A percentile compares a stretch with the other conserved stretches of the same genome.
Conservation (phyloP, 495 filamentous ascomycete genomes). For the Pseudevernia furfuracea region DNA sequence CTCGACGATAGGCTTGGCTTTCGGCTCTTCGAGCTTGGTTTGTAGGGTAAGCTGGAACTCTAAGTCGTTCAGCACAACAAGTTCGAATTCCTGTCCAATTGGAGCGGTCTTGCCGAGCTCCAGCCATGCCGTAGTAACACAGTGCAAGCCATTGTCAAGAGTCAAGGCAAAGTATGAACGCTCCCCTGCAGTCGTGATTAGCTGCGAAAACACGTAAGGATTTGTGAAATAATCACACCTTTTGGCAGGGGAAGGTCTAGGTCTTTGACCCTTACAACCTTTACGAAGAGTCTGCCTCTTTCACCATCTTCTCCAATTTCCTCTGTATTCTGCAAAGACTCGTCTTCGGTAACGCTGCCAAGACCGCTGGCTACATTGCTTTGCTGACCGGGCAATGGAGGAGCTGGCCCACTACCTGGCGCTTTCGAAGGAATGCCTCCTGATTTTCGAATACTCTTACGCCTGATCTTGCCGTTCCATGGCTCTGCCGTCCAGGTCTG, state of each 20-base stretch:
- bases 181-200: constrained; percentile 54
- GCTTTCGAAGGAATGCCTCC: constrained; percentile 58
- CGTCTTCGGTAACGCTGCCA: constrained; percentile 52
- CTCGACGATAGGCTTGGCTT: constrained; percentile 42
- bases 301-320: constrained; percentile 72
- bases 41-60: constrained; percentile 97
- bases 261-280: constrained; percentile 94
- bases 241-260: constrained; percentile 83
- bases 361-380: constrained; percentile 64
- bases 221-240: constrained; percentile 48
- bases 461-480: constrained; percentile 74
- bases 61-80: constrained; percentile 91
- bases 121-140: constrained; percentile 91
- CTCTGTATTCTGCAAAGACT: constrained; percentile 43
- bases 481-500: constrained; percentile 94
- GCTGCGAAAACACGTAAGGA: background rate
- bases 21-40: constrained; percentile 81
- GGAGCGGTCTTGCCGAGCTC: constrained; percentile 89
- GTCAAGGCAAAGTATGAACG: constrained; percentile 89
- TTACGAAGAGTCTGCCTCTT: constrained; percentile 89
- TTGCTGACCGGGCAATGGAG: constrained; percentile 81
- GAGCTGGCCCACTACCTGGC: constrained; percentile 53
- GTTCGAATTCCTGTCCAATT: constrained; percentile 96
- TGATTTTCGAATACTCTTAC: constrained; percentile 55
- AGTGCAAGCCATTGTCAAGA: constrained; percentile 93